Evolutionary conservation across 2,329 filamentous ascomycete species (phyloP).

Genomic region (Alternaria metachromatica): DNA sequence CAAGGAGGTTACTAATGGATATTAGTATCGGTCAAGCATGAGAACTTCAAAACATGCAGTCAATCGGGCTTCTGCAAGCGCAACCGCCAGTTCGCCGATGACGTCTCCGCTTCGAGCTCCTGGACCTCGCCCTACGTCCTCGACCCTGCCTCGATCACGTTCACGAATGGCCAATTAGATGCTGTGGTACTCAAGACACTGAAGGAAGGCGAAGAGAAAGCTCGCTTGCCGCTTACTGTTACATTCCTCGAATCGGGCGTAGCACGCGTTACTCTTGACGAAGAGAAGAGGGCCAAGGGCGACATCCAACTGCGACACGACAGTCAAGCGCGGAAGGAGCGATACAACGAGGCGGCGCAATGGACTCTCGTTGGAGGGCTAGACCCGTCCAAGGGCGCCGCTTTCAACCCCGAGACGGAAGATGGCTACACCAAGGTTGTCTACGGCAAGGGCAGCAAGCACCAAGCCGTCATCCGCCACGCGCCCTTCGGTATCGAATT

Average conservation of each 20-base stretch:
- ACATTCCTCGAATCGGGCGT: slow-evolving; percentile 90
- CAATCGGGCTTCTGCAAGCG: slow-evolving; percentile 98
- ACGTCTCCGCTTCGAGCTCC: slow-evolving; percentile 67
- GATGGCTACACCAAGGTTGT: slow-evolving; percentile 73
- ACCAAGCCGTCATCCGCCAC: slow-evolving; percentile 84
- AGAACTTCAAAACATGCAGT: slow-evolving; percentile 95
- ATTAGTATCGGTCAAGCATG: slow-evolving; percentile 84
- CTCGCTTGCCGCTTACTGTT: slow-evolving; percentile 81
- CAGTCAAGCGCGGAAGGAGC: slow-evolving; percentile 85
- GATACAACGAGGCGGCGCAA: slow-evolving; percentile 89
- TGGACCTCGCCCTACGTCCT: slow-evolving; percentile 86
- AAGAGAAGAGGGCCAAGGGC: slow-evolving; percentile 86
- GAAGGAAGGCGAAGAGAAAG: slow-evolving; percentile 68
- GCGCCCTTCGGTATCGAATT: slow-evolving; percentile 87
- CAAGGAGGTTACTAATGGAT: neutral
- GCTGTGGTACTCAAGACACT: slow-evolving; percentile 84
- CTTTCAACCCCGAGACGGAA: slow-evolving; percentile 70
- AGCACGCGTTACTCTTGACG: slow-evolving; percentile 86
- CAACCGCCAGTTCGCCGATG: slow-evolving; percentile 88
- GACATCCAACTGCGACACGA: slow-evolving; percentile 86
- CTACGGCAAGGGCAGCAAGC: slow-evolving; percentile 77
- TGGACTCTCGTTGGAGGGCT: slow-evolving; percentile 87
- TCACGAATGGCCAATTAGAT: slow-evolving; percentile 80
- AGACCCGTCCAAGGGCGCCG: slow-evolving; percentile 73
- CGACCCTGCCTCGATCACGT: slow-evolving; percentile 71